phyloP scores from a whole-genome alignment of 768 basidiomycete species.

The Phlebiopsis gigantea region DNA sequence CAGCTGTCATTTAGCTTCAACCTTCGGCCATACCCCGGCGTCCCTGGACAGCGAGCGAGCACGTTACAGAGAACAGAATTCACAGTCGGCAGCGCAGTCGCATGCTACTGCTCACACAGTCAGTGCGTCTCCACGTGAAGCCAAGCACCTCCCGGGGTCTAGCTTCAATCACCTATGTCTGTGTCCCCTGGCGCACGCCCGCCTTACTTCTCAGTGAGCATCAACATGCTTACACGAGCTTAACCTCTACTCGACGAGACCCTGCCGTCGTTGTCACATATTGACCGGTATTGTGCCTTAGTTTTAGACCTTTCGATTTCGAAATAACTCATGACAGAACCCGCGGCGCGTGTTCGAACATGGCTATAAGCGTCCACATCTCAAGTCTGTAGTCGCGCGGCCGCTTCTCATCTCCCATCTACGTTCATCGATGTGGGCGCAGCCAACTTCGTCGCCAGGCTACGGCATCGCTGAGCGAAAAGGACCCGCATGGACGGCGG shows the following conservation, averaged over 20 bases:
- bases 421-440: not conserved
- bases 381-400: too few relatives aligned
- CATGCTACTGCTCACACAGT: not conserved
- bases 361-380: not conserved
- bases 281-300: too few relatives aligned
- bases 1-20: not conserved
- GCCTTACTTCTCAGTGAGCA: not conserved
- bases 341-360: too few relatives aligned
- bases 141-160: not conserved
- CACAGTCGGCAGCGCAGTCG: too few relatives aligned
- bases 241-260: too few relatives aligned
- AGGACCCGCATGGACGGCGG: too few relatives aligned
- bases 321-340: too few relatives aligned
- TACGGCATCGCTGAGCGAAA: not conserved
- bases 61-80: too few relatives aligned
- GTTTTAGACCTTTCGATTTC: too few relatives aligned
- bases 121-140: not conserved
- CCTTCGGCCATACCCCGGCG: not conserved
- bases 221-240: too few relatives aligned
- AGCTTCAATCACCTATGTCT: not conserved
- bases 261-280: too few relatives aligned
- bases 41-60: not conserved
- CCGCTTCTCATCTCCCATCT: not conserved
- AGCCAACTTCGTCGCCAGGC: not conserved
- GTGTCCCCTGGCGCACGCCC: not conserved